A percentile compares a stretch with the other conserved stretches of the same genome.
Conservation (phyloP, 192 early-diverging fungal genomes). For the Polychytrium aggregatum region DNA sequence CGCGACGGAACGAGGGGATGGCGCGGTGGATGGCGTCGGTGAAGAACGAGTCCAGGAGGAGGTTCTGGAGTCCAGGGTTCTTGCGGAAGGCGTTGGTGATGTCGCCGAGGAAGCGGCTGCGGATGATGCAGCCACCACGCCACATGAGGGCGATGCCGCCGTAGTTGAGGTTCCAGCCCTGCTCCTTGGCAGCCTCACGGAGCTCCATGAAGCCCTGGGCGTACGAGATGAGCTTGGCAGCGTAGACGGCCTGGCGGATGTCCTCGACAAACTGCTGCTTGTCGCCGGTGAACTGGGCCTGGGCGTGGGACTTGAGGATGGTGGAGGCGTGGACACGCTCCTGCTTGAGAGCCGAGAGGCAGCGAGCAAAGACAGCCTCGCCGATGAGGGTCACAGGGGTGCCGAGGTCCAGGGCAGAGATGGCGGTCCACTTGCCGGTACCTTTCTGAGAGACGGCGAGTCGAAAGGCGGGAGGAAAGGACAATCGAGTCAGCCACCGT, state of each 20-base stretch:
- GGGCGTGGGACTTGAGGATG: slow-evolving; percentile 66
- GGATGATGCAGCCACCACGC: slow-evolving; percentile 98
- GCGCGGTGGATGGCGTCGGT: slow-evolving; percentile 75
- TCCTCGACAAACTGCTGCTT: slow-evolving; percentile 81
- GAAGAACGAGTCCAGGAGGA: slow-evolving; percentile 97
- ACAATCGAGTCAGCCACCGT: no score
- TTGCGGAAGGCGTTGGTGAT: slow-evolving; percentile 89
- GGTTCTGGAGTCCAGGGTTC: slow-evolving; percentile 77
- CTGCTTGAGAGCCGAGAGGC: slow-evolving; percentile 91
- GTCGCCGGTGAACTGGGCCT: slow-evolving; percentile 65
- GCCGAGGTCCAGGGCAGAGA: slow-evolving; percentile 88
- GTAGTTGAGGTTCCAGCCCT: slow-evolving; percentile 92
- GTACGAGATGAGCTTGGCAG: slow-evolving; percentile 96
- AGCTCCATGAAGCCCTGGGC: slow-evolving; percentile 99
- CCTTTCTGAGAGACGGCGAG: slow-evolving; percentile 52
- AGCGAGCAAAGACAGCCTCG: slow-evolving; percentile 96
- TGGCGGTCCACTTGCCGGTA: slow-evolving; percentile 97
- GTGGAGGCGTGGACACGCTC: slow-evolving; percentile 86
- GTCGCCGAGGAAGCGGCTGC: slow-evolving; percentile 83
- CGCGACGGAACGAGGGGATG: slow-evolving; percentile 77
- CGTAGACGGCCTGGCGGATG: slow-evolving; percentile 88
- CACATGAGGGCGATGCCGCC: slow-evolving; percentile 98
- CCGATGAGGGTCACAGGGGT: slow-evolving; percentile 95
- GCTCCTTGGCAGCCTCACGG: slow-evolving; percentile 86
- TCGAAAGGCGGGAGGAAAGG: not conserved